Base-by-base conservation (phyloP, 805 yeast species). In the Saccharomyces paradoxus region DNA sequence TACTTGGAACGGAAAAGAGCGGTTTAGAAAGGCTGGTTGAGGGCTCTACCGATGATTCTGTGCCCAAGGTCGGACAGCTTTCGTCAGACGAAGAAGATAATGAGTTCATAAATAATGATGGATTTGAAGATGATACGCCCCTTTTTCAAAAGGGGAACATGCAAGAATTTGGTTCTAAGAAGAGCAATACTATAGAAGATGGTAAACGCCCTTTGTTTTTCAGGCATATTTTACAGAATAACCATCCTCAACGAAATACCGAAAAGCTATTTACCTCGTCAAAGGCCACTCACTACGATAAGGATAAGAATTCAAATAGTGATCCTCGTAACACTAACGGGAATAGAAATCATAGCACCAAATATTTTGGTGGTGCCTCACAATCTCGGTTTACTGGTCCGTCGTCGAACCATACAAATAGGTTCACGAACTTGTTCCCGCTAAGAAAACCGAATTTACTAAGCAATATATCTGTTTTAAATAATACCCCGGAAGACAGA, bases 41-140 rank as follows among this genome's bases (percentile, higher is more conserved):
- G 24, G 44, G 22, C 44, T 37, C 44, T 17, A 21, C 44, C 13
- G 58, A 52, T 17, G 63, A 59, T 27, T 67, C 71, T 3, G 48
- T 63, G 9, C 62, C 57, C 3, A 67, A 67, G 51, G 51, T 61
- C 8, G 71, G 70, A 1, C 70, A 67, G 65, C 81, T 71, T 63
- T 75, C 74, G 55, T 71, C 76, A 1, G 76, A 74, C 21, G 80
- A 77, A 9, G 66, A 69, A n/a, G 26, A 48, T 3, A 58, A 54
- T 28, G 58, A 58, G 2, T 55, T 50, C 28, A 55, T 48, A 56
- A 66, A 55, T 37, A 62, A 53, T 10, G 60, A 54, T 46, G 58
- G 55, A 8, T 54, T 44, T 28, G 60, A 54, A n/a, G 63, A 56
- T 10, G 63, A 64, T 37, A 37, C 44, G 4, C 44, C 44, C 44